Evolutionary conservation across 169 alveolate genomes (phyloP), one percentile per base, ranked within the genome.

Genomic region (Plasmodium blacklocki): DNA sequence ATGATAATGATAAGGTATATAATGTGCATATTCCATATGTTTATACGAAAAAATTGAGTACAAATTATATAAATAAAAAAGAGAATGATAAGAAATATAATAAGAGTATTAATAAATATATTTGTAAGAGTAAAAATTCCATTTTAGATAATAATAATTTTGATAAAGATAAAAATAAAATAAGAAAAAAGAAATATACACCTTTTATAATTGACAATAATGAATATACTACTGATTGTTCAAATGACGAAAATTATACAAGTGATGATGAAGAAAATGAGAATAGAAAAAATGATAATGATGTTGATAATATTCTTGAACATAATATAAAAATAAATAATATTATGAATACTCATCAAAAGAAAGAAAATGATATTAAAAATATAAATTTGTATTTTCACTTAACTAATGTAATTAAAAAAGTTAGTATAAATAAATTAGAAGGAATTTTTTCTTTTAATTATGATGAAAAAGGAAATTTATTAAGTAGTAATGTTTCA

Each of bases 311-410:
- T 43, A 62, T 45, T 6, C 14, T 19, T 2, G 83, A 80, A 52
- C 21, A 21, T 62, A n/a, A 21, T 62, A n/a, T 39, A 52, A 56
- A 56, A 56, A 21, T 56, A 9, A 56, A 56, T 56, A 56, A 11
- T 60, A 18, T 6, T 18, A 32, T 32, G 45, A 32, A 32, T 32
- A 5, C 5, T 26, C 19, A 43, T 19, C 73, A 54, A 56, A 56
- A 11, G 45, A 67, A 58, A 62, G 73, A 67, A 21, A 29, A 68
- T 26, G 63, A n/a, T 56, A 3, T 15, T n/a, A 80, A 68, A 39
- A 39, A 74, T 49, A 80, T 80, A 54, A 80, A 68, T 62, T 18
- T 80, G 19, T 80, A 80, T 60, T 80, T 80, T 64, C 52, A 80
- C 21, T 19, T 68, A 68, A 68, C 29, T 18, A 64, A 56, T 80